Percentiles rank a stretch among this genome's conserved stretches.
Evolutionary conservation across 108 stramenopile genomes (phyloP).

Genomic region (Nitzschia putrida): DNA sequence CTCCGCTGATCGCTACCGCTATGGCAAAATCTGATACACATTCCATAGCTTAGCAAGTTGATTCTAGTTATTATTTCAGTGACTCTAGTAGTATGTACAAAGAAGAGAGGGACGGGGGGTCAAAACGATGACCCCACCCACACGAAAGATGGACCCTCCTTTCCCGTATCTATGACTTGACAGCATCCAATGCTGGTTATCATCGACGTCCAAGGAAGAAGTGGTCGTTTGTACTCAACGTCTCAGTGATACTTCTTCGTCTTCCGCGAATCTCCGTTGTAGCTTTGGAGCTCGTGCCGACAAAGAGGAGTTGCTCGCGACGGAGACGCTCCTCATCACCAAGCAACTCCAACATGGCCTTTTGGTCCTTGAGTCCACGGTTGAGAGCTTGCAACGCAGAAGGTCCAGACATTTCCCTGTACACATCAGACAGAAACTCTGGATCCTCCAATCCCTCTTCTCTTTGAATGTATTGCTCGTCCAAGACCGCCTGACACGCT

Average conservation of each 20-base stretch:
- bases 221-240: background rate
- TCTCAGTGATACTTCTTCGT: constrained; percentile 21
- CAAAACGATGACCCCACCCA: no score
- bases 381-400: constrained; percentile 4
- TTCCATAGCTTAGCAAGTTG: no score
- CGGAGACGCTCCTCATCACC: background rate
- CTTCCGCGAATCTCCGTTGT: background rate
- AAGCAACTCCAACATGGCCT: constrained; percentile 2
- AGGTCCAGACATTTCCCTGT: constrained; percentile 7
- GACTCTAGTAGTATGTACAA: no score
- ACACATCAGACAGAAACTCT: constrained; percentile 23
- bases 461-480: constrained; percentile 25
- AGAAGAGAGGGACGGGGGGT: no score
- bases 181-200: no score
- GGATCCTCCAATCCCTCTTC: constrained; percentile 17
- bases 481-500: constrained; percentile 21
- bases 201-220: background rate
- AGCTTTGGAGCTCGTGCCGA: background rate
- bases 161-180: no score
- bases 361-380: constrained; percentile 24
- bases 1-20: no score
- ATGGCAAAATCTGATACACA: no score
- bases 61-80: no score
- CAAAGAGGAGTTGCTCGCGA: background rate
- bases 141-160: no score